A percentile compares a stretch with the other conserved stretches of the same genome.
These are phyloP conservation scores for Pythium sp. DNA, from an alignment of 352 stramenopile species.

Conservation along the genomic window DNA sequence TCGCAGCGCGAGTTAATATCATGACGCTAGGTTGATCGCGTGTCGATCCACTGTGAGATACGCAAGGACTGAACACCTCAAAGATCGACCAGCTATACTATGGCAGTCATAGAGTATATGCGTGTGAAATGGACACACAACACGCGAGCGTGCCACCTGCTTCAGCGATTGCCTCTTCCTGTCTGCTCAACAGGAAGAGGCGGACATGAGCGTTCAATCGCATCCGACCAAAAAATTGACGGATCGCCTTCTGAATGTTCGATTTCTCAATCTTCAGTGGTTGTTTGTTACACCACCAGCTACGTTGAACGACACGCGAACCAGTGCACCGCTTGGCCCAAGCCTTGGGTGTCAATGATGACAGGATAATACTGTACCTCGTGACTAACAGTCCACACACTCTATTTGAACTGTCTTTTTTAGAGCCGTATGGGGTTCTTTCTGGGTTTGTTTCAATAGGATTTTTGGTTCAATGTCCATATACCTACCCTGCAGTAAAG, in stretches of 20 bases:
- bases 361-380: background rate
- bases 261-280: background rate
- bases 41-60: background rate
- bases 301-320: background rate
- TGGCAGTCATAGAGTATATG: background rate
- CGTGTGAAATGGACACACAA: slow-evolving; percentile 5
- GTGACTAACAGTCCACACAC: background rate
- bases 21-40: slow-evolving; percentile 2
- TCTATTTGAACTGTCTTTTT: background rate
- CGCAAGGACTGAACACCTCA: background rate
- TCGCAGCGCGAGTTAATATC: slow-evolving; percentile 7
- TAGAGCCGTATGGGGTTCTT: background rate
- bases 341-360: background rate
- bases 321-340: background rate
- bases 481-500: background rate
- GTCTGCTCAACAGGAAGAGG: background rate
- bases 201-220: background rate
- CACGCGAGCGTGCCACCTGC: background rate
- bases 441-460: too few relatives aligned
- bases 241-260: slow-evolving; percentile 2
- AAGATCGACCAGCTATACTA: slow-evolving; percentile 1
- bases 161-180: background rate
- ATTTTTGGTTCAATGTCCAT: too few relatives aligned
- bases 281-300: too few relatives aligned
- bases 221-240: background rate